These are phyloP conservation scores for Lasiosphaeriaceae sp. DNA, from an alignment of 495 filamentous ascomycete genomes.

Conservation along the genomic window DNA sequence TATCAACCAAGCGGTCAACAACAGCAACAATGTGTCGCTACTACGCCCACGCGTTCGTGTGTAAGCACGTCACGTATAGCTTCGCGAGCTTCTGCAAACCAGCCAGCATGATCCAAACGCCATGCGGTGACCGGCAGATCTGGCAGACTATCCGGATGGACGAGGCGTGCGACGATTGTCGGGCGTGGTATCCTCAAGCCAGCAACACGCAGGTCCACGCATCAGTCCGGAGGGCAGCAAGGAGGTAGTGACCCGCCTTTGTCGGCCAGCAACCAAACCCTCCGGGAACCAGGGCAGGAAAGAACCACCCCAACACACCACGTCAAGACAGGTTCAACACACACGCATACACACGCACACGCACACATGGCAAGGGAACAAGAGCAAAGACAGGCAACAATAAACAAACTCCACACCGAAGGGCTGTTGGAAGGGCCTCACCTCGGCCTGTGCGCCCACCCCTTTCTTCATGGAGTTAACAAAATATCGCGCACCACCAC, in stretches of 20 bases:
- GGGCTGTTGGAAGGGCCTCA: too few species aligned
- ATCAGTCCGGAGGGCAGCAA: background rate
- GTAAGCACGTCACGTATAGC: slow-evolving; percentile 24
- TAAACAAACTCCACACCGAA: too few species aligned
- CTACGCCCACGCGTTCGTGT: slow-evolving; percentile 29
- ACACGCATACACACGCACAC: too few species aligned
- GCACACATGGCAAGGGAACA: too few species aligned
- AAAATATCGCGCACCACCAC: too few species aligned
- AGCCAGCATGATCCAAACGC: slow-evolving; percentile 27
- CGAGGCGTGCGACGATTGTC: slow-evolving; percentile 26
- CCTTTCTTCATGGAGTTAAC: too few species aligned
- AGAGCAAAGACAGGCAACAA: too few species aligned
- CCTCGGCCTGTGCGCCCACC: too few species aligned
- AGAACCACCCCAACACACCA: too few species aligned
- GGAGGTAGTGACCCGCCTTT: background rate
- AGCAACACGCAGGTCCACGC: background rate
- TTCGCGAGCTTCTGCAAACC: slow-evolving; percentile 27
- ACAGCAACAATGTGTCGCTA: slow-evolving; percentile 31
- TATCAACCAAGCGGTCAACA: background rate
- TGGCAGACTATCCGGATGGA: slow-evolving; percentile 30
- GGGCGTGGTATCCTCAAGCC: background rate
- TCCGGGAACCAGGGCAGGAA: too few species aligned
- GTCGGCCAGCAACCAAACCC: too few species aligned
- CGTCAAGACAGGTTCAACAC: too few species aligned
- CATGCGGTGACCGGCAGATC: slow-evolving; percentile 23